Evolutionary conservation across 495 filamentous ascomycete genomes (phyloP).

Genomic region (Entonaema liquescens): DNA sequence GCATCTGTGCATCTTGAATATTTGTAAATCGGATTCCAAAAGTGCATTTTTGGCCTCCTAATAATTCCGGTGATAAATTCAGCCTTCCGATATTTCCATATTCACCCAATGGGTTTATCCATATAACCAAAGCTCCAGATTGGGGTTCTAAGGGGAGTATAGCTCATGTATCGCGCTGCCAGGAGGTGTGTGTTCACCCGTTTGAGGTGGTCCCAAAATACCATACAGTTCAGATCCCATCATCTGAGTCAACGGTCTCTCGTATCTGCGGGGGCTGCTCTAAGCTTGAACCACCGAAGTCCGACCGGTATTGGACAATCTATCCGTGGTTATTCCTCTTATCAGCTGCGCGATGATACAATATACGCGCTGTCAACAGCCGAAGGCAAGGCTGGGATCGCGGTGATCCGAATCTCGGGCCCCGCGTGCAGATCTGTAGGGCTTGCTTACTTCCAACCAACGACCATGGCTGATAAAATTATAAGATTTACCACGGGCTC

Average conservation of each 20-base stretch:
- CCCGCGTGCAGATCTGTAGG: conserved; percentile 74
- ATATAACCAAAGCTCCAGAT: conserved; percentile 21
- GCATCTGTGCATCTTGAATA: not conserved
- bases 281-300: not conserved
- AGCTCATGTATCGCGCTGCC: conserved; percentile 42
- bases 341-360: conserved; percentile 59
- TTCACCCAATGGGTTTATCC: conserved; percentile 11
- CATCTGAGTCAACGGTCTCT: conserved; percentile 7
- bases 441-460: not conserved
- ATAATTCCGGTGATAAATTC: not conserved
- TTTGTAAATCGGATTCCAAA: not conserved
- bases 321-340: conserved; percentile 1
- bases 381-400: conserved; percentile 86
- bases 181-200: conserved; percentile 33
- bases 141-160: conserved; percentile 12
- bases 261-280: not conserved
- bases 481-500: conserved; percentile 76
- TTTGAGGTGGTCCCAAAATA: conserved; percentile 21
- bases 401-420: conserved; percentile 88
- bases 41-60: not conserved
- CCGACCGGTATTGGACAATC: not conserved
- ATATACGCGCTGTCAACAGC: conserved; percentile 95
- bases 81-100: not conserved
- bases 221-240: conserved; percentile 5
- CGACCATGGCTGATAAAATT: conserved; percentile 13